These are phyloP conservation scores for Populus deltoides DNA, from an alignment of 345 rosid species.

Conservation along the genomic window DNA sequence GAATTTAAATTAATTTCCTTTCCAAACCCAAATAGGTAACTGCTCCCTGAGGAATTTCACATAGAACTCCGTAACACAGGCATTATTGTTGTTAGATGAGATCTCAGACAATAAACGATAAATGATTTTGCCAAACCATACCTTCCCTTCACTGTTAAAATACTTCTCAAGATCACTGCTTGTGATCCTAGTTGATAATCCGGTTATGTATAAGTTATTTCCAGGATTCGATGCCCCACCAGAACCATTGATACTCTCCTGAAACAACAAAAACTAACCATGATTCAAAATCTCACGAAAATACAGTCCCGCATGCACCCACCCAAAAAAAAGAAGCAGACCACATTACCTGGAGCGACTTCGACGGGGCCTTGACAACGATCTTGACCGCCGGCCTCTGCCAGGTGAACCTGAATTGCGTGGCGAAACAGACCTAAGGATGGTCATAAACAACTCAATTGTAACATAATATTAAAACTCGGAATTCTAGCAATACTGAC, in stretches of 20 bases:
- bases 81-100: too few relatives aligned
- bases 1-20: neutral
- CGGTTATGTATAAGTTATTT: slow-evolving; percentile 65
- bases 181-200: slow-evolving; percentile 55
- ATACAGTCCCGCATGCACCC: neutral
- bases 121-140: slow-evolving; percentile 15
- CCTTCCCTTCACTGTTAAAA: slow-evolving; percentile 63
- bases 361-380: slow-evolving; percentile 45
- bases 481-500: neutral
- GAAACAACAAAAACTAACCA: slow-evolving; percentile 10
- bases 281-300: neutral
- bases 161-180: slow-evolving; percentile 48
- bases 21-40: neutral
- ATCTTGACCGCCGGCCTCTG: slow-evolving; percentile 43
- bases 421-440: slow-evolving; percentile 42
- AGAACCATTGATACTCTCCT: slow-evolving; percentile 47
- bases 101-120: too few relatives aligned
- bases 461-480: neutral
- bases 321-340: neutral
- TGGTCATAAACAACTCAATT: slow-evolving; percentile 4
- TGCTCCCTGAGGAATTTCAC: neutral
- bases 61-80: too few relatives aligned
- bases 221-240: slow-evolving; percentile 49
- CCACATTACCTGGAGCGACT: slow-evolving; percentile 49
- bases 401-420: slow-evolving; percentile 31